Evolutionary conservation across 805 yeast genomes (phyloP).

Genomic region (Hanseniaspora pseudoguilliermondii): DNA sequence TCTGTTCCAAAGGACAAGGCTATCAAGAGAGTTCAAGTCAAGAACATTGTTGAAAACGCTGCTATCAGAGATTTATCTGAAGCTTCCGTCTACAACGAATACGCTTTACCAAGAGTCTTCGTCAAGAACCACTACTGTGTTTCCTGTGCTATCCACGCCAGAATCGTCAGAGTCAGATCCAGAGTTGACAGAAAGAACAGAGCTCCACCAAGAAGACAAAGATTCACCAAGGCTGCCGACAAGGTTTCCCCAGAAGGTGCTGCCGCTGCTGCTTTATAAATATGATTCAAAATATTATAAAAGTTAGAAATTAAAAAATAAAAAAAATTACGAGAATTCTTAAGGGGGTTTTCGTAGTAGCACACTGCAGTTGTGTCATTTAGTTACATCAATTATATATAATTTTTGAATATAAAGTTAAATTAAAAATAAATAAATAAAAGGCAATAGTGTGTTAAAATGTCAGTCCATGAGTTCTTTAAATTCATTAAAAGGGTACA

Average conservation of each 20-base stretch:
- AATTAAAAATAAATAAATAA: background rate
- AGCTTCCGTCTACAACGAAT: constrained; percentile 98
- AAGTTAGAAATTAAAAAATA: background rate
- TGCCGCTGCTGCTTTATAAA: constrained; percentile 77
- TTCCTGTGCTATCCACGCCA: constrained; percentile 99
- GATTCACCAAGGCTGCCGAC: constrained; percentile 84
- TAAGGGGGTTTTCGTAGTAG: background rate
- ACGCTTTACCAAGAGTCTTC: constrained; percentile 98
- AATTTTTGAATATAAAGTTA: background rate
- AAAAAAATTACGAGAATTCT: background rate
- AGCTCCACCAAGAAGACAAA: constrained; percentile 98
- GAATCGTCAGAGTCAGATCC: constrained; percentile 99
- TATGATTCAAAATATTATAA: constrained; percentile 10
- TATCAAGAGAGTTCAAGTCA: constrained; percentile 99
- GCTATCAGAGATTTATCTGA: constrained; percentile 99
- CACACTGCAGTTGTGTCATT: background rate
- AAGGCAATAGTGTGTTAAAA: too few species aligned
- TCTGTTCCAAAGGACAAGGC: constrained; percentile 99
- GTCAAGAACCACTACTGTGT: constrained; percentile 99
- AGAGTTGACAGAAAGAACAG: constrained; percentile 97
- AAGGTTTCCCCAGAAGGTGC: constrained; percentile 95
- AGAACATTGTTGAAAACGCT: constrained; percentile 99
- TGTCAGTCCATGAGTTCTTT: background rate
- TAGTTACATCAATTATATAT: background rate
- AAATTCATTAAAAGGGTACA: background rate